Conservation (phyloP, 2,329 filamentous ascomycete genomes). For the Amphichorda felina region DNA sequence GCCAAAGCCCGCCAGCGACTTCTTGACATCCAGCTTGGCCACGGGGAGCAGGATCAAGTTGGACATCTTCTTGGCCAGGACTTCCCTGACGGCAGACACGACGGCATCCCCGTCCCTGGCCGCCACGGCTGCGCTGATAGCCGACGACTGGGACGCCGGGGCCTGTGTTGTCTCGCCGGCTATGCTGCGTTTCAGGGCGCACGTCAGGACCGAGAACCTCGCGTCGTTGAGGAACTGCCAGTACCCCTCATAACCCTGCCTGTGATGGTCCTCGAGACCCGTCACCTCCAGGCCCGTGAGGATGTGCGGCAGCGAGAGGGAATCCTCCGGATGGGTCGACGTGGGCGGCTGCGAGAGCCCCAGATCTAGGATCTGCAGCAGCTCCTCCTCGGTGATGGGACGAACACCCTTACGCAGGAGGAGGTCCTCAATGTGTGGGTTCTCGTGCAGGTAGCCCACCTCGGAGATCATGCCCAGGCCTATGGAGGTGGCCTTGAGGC, state of each 20-base stretch:
- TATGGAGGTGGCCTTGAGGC: constrained; percentile 14
- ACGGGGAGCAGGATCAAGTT: constrained; percentile 12
- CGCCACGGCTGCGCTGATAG: not conserved
- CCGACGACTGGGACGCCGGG: constrained; percentile 6
- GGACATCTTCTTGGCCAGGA: constrained; percentile 6
- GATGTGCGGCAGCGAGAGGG: constrained; percentile 7
- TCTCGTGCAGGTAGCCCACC: constrained; percentile 22
- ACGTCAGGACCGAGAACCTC: not conserved
- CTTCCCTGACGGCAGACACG: constrained; percentile 4
- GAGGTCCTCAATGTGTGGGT: constrained; percentile 19
- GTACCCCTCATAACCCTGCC: constrained; percentile 1
- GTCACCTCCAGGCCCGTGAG: constrained; percentile 12
- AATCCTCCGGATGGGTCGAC: constrained; percentile 5
- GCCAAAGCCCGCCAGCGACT: constrained; percentile 18
- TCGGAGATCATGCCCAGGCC: constrained; percentile 20
- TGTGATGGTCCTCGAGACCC: constrained; percentile 6
- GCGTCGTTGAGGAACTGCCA: not conserved
- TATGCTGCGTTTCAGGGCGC: not conserved
- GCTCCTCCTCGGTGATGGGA: constrained; percentile 17
- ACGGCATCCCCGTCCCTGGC: constrained; percentile 1
- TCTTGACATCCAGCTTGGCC: constrained; percentile 13
- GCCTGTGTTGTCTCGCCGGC: constrained; percentile 1
- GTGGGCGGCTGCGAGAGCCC: not conserved
- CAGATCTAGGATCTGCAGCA: constrained; percentile 15
- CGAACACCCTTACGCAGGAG: constrained; percentile 22